phyloP scores from a whole-genome alignment of 1,139 yeast species.

The Debaryomyces nepalensis region DNA sequence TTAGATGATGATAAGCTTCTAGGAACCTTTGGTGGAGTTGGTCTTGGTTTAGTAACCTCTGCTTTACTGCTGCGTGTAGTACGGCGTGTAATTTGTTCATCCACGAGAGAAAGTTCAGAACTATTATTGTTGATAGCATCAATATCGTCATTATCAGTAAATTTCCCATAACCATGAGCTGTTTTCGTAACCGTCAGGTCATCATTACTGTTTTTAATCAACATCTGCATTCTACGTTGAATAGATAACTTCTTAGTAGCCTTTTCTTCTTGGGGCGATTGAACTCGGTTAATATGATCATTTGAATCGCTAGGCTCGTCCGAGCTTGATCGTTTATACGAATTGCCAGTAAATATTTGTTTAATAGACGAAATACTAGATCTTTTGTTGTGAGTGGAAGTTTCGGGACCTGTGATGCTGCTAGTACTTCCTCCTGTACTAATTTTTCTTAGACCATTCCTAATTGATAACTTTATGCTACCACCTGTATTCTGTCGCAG shows the following conservation, averaged over 20 bases:
- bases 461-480: slow-evolving; percentile 44
- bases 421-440: slow-evolving; percentile 44
- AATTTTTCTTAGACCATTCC: slow-evolving; percentile 40
- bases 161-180: slow-evolving; percentile 78
- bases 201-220: slow-evolving; percentile 53
- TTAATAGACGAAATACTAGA: slow-evolving; percentile 48
- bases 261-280: slow-evolving; percentile 12
- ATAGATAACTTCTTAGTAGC: slow-evolving; percentile 49
- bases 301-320: slow-evolving; percentile 15
- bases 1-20: slow-evolving; percentile 10
- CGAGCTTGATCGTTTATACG: slow-evolving; percentile 19
- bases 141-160: slow-evolving; percentile 56
- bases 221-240: slow-evolving; percentile 69
- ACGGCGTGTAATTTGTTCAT: slow-evolving; percentile 13
- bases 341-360: slow-evolving; percentile 47
- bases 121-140: slow-evolving; percentile 38
- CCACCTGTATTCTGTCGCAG: slow-evolving; percentile 48
- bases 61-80: not conserved
- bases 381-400: slow-evolving; percentile 30
- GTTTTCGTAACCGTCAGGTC: slow-evolving; percentile 54
- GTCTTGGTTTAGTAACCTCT: slow-evolving; percentile 11
- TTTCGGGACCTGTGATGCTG: slow-evolving; percentile 27
- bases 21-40: slow-evolving; percentile 41
- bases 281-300: slow-evolving; percentile 1
- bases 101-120: slow-evolving; percentile 12